A percentile compares a stretch with the other conserved stretches of the same genome.
Evolutionary conservation across 2,329 filamentous ascomycete species (phyloP).

Genomic region (Beauveria sp.): DNA sequence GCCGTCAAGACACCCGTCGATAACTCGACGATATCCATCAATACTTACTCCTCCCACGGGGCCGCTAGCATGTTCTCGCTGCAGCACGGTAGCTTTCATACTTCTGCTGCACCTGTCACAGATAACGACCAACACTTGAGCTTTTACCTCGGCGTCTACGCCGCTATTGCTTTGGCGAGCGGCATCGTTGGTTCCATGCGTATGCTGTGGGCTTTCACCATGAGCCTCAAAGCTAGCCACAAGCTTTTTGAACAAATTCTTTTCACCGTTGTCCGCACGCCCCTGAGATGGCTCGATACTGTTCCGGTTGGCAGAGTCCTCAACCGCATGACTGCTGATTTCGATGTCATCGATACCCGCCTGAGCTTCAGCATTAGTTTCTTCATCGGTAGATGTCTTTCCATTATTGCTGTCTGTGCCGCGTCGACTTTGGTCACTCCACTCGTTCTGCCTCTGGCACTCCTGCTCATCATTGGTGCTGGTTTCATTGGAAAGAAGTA

Average conservation of each 20-base stretch:
- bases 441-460: constrained; percentile 55
- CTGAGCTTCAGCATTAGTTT: constrained; percentile 57
- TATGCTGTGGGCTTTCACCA: constrained; percentile 56
- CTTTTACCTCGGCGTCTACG: constrained; percentile 64
- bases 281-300: constrained; percentile 73
- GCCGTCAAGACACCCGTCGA: constrained; percentile 15
- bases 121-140: constrained; percentile 33
- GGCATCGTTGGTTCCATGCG: constrained; percentile 54
- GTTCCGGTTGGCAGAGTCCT: constrained; percentile 69
- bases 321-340: constrained; percentile 73
- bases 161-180: constrained; percentile 49
- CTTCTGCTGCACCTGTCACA: constrained; percentile 23
- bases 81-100: constrained; percentile 38
- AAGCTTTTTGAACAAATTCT: constrained; percentile 60
- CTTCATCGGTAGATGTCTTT: constrained; percentile 51
- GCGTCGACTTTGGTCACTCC: constrained; percentile 63
- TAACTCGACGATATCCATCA: constrained; percentile 14
- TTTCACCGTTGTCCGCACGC: constrained; percentile 60
- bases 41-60: constrained; percentile 26
- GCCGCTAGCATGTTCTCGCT: constrained; percentile 38
- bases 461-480: constrained; percentile 49
- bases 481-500: constrained; percentile 54
- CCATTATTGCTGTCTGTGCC: constrained; percentile 57
- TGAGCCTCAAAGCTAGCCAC: constrained; percentile 62
- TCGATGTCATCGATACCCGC: constrained; percentile 63